Evolutionary conservation across 768 basidiomycete genomes (phyloP).

Genomic region (Boletus insuetus): DNA sequence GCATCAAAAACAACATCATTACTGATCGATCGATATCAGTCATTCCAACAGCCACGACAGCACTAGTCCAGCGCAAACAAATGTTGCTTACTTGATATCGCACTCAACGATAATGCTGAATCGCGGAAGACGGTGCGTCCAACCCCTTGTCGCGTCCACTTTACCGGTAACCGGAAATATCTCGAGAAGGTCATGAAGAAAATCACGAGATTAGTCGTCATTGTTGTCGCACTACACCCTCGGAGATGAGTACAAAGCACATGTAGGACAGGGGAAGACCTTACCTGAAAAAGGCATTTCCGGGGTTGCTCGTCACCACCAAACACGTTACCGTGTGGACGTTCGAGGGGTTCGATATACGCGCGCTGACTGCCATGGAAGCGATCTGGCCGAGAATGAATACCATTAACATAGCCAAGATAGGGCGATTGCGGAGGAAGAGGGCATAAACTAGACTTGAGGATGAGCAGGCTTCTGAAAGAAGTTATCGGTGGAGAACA

Average conservation of each 20-base stretch:
- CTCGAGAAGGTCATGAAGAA: slow-evolving; percentile 22
- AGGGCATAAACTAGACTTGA: slow-evolving; percentile 16
- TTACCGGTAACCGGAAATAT: slow-evolving; percentile 11
- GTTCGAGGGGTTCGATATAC: slow-evolving; percentile 4
- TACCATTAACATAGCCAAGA: slow-evolving; percentile 7
- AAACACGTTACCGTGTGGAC: slow-evolving; percentile 16
- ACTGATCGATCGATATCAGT: not conserved
- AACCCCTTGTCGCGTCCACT: not conserved
- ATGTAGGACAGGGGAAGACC: not conserved
- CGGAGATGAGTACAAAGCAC: not conserved
- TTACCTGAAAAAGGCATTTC: slow-evolving; percentile 20
- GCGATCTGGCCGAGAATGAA: slow-evolving; percentile 7
- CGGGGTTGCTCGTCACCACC: slow-evolving; percentile 8
- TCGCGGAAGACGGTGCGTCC: slow-evolving; percentile 18
- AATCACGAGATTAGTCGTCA: slow-evolving; percentile 12
- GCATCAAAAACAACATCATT: slow-evolving; percentile 18
- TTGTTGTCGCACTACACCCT: slow-evolving; percentile 13
- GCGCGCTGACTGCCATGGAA: slow-evolving; percentile 20
- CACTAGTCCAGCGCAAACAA: too few species aligned
- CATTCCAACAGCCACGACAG: too few species aligned
- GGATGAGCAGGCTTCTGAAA: not conserved
- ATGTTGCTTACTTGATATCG: slow-evolving; percentile 13
- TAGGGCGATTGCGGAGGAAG: slow-evolving; percentile 5
- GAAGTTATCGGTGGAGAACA: not conserved
- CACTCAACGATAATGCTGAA: slow-evolving; percentile 3